These are phyloP conservation scores for Avena sativa DNA, from an alignment of 176 grass and related monocot species.

Conservation along the genomic window DNA sequence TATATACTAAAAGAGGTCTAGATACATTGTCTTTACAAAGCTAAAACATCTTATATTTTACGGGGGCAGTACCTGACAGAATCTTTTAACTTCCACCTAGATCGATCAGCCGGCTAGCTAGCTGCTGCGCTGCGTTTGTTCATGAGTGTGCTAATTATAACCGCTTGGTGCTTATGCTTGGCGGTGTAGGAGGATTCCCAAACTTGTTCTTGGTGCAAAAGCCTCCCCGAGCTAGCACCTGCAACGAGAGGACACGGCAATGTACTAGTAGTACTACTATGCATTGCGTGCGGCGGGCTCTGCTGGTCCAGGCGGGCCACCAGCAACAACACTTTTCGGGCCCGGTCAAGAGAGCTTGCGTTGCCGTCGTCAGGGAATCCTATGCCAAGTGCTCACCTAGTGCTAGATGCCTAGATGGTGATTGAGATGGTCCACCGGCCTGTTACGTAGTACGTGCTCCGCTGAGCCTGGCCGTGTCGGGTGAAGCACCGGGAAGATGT, in stretches of 20 bases:
- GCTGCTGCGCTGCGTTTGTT: too few species aligned
- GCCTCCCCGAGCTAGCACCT: too few species aligned
- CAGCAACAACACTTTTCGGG: conserved; percentile 14
- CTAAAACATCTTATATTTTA: too few species aligned
- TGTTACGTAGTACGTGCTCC: not conserved
- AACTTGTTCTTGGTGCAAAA: conserved; percentile 40
- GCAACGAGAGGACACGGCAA: not conserved
- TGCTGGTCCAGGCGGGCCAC: not conserved
- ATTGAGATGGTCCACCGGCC: not conserved
- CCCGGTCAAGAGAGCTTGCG: not conserved
- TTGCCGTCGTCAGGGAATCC: conserved; percentile 47
- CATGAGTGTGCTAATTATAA: not conserved
- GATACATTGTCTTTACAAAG: too few species aligned
- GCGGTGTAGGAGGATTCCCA: conserved; percentile 36
- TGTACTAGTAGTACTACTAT: not conserved
- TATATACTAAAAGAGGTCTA: too few species aligned
- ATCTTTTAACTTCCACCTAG: conserved; percentile 42
- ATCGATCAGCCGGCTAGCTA: not conserved
- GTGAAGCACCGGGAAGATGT: not conserved
- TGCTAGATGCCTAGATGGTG: not conserved
- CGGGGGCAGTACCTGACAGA: not conserved
- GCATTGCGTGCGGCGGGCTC: not conserved
- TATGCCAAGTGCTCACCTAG: conserved; percentile 6
- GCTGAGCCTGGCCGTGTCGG: not conserved
- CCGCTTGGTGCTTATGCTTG: too few species aligned